Evolutionary conservation across 1,284 basidiomycete genomes (phyloP), one percentile per base, ranked within the genome.

Genomic region (Fomitopsis schrenkii): DNA sequence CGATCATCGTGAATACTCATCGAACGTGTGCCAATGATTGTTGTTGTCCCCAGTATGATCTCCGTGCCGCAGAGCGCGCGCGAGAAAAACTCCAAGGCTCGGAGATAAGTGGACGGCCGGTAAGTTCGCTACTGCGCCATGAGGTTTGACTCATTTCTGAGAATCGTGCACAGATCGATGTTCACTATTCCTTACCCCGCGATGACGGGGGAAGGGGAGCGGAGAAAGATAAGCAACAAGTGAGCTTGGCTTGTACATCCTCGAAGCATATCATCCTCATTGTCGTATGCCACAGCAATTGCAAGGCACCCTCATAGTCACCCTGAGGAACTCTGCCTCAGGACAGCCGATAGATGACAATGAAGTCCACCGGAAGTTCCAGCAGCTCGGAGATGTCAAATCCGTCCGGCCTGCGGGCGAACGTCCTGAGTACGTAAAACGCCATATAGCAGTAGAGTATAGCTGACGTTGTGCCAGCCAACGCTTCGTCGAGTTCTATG

Each of bases 171-270:
- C 69, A 97, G 91, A 97, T 98, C 73, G 97, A 99, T 79, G 96
- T 99, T 0, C 97, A 99, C 75, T 99, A 95, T 77, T 96, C 94
- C 33, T 79, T 99, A 42, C 97, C 97, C 4, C 89, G 93, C 63
- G 94, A 93, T 67, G 95, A 98, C 60, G 88, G 90, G 63, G 73
- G 79, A 59, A 83, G 86, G 68, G 85, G 88, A 35, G 87, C 85
- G 58, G 92, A 94, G 59, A 83, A 88, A 50, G 94, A 96, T 56
- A 95, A 91, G 74, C 96, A 95, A 72, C 95, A 95, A 76, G 93
- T 91, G 68, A 65, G 80, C 69, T 12, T 8, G 40, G 22, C 17
- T 55, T 53, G 9, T 36, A 36, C 68, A 59, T 38, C 65, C 50
- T 38, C 35, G 54, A 6, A 19, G 53, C 33, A 14, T 55, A 28